Base-by-base conservation (phyloP, 2,329 filamentous ascomycete genomes). In the Trichoderma sp. region DNA sequence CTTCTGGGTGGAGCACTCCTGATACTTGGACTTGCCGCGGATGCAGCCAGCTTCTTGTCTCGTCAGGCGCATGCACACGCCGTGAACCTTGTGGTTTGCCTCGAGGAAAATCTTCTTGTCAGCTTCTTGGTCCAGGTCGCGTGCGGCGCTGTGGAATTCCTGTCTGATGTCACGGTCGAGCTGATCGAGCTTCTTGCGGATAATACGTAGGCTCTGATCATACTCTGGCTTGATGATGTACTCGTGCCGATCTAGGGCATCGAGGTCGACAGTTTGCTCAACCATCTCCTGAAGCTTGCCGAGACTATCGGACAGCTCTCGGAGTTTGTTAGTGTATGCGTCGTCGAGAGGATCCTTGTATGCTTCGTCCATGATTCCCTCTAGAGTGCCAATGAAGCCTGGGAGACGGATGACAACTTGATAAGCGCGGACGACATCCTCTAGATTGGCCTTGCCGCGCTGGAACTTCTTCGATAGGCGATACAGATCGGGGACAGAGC, bases 211-310 rank as follows among this genome's bases (percentile, higher is more conserved):
- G 69, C 91, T 88, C 72, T 98, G 94, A 77, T 99, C 96, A 74
- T 98, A 99, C 78, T 99, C 96, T 1, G 97, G 93, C 82, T 98
- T 99, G 87, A 99, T 99, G 77, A 98, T 95, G 82, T 97, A 99
- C 79, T 99, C 96, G 78, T 99, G 96, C 75, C 96, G 94, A 77
- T 99, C 95, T 12, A 99, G 88, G 3, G 96, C 96, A 71, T 97
- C 93, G 0, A 99, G 88, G 78, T 99, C 96, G 15, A 99, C 95
- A 0, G 97, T 99, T 2, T 96, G 97, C 84, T 99, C 96, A 0
- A 99, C 96, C 94, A 99, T 98, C 79, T 99, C 96, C 78, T 95
- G 93, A 12, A 99, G 85, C 79, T 94, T 97, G 30, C 88, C 91
- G 65, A 99, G 87, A 77, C 91, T 93, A 77, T 94, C 90, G 6